Evolutionary conservation across 2,329 filamentous ascomycete genomes (phyloP).

Genomic region (Parastagonospora nodorum): DNA sequence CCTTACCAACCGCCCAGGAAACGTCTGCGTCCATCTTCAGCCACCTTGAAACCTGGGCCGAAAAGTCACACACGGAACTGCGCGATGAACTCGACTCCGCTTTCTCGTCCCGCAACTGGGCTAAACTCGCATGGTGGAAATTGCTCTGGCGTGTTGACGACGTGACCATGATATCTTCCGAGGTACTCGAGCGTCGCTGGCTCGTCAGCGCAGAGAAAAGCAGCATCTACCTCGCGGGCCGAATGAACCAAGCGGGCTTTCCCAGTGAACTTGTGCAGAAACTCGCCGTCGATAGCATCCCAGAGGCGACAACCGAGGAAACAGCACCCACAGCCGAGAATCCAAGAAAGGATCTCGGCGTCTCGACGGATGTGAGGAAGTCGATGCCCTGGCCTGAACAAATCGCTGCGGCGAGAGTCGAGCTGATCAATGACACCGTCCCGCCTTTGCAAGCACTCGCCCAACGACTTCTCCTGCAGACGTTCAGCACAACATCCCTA

Average conservation of each 20-base stretch:
- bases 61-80: conserved; percentile 80
- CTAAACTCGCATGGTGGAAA: conserved; percentile 88
- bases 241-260: conserved; percentile 69
- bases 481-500: conserved; percentile 70
- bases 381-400: conserved; percentile 70
- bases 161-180: conserved; percentile 78
- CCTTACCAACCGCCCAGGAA: conserved; percentile 48
- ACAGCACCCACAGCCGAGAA: conserved; percentile 25
- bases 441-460: conserved; percentile 53
- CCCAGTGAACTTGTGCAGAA: conserved; percentile 26
- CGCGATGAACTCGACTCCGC: conserved; percentile 78
- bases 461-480: conserved; percentile 67
- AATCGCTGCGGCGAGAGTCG: conserved; percentile 71
- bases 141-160: conserved; percentile 95
- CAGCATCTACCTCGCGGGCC: conserved; percentile 81
- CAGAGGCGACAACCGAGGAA: conserved; percentile 19
- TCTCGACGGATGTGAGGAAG: conserved; percentile 32
- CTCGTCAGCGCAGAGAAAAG: conserved; percentile 78
- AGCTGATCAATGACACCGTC: conserved; percentile 48
- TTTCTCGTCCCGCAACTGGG: conserved; percentile 77
- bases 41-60: conserved; percentile 73
- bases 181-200: conserved; percentile 78
- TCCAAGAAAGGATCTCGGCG: conserved; percentile 10
- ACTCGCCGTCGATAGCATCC: conserved; percentile 6
- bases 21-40: conserved; percentile 59